These are phyloP conservation scores for Sordariomycetes sp. DNA, from an alignment of 2,329 filamentous ascomycete species.

Conservation along the genomic window DNA sequence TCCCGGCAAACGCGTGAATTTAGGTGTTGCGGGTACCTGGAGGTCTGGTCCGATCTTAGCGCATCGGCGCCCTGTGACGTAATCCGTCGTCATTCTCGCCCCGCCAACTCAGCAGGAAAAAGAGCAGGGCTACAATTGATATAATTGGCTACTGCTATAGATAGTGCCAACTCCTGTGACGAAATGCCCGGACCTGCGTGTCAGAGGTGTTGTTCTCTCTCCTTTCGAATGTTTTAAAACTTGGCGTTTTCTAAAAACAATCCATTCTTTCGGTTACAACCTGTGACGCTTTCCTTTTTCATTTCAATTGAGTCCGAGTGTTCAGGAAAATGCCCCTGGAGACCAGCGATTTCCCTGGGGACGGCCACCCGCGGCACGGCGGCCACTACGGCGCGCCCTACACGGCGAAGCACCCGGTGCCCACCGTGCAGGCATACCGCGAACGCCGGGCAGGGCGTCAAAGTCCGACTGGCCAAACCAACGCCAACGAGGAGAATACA, in stretches of 20 bases:
- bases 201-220: too few species aligned
- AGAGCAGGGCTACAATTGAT: background rate
- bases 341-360: conserved; percentile 12
- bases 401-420: conserved; percentile 30
- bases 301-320: too few species aligned
- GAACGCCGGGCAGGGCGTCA: conserved; percentile 29
- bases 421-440: conserved; percentile 36
- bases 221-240: too few species aligned
- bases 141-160: too few species aligned
- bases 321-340: too few species aligned
- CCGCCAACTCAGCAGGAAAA: background rate
- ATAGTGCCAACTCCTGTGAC: too few species aligned
- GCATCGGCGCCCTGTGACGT: background rate
- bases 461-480: background rate
- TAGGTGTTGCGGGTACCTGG: background rate
- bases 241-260: too few species aligned
- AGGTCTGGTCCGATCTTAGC: background rate
- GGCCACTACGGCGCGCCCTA: conserved; percentile 19
- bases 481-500: background rate
- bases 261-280: too few species aligned
- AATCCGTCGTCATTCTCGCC: background rate
- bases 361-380: conserved; percentile 18
- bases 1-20: background rate
- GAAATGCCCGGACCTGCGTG: too few species aligned
- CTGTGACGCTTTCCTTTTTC: too few species aligned